Conservation (phyloP, 305 asterid genomes). For the Fraxinus paxiana region DNA sequence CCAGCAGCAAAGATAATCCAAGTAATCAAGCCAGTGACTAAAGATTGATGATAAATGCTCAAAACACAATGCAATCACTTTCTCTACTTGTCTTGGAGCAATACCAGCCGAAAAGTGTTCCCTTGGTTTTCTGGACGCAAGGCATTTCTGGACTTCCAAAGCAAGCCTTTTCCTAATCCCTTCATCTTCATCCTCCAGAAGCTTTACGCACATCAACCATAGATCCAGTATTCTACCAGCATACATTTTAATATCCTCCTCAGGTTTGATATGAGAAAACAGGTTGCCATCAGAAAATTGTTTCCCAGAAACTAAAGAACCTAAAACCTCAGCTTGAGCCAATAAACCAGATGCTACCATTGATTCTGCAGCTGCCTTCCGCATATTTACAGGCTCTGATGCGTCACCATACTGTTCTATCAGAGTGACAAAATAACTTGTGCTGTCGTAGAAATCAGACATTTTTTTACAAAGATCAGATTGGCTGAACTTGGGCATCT, state of each 20-base stretch:
- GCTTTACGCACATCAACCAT: slow-evolving; percentile 73
- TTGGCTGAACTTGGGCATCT: slow-evolving; percentile 25
- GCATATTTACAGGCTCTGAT: slow-evolving; percentile 69
- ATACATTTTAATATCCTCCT: slow-evolving; percentile 41
- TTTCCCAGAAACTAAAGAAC: slow-evolving; percentile 37
- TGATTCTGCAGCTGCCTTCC: slow-evolving; percentile 87
- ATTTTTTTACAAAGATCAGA: slow-evolving; percentile 28
- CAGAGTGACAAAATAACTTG: slow-evolving; percentile 59
- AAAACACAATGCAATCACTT: slow-evolving; percentile 70
- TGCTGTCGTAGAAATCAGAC: slow-evolving; percentile 40
- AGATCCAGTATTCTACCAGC: slow-evolving; percentile 58
- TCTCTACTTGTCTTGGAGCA: slow-evolving; percentile 82
- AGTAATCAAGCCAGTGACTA: slow-evolving; percentile 64
- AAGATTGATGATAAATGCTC: slow-evolving; percentile 63
- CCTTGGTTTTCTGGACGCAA: slow-evolving; percentile 26
- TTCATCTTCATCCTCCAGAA: slow-evolving; percentile 89
- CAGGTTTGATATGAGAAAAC: slow-evolving; percentile 27
- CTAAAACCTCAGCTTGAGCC: slow-evolving; percentile 46
- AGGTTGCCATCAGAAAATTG: slow-evolving; percentile 31
- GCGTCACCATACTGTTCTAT: slow-evolving; percentile 59
- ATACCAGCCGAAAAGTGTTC: slow-evolving; percentile 24
- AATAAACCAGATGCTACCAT: slow-evolving; percentile 76
- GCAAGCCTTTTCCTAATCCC: slow-evolving; percentile 68
- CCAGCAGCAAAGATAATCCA: slow-evolving; percentile 70
- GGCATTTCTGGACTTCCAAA: slow-evolving; percentile 62